Conservation (phyloP, 2,329 filamentous ascomycete species). For the Canariomyces notabilis region DNA sequence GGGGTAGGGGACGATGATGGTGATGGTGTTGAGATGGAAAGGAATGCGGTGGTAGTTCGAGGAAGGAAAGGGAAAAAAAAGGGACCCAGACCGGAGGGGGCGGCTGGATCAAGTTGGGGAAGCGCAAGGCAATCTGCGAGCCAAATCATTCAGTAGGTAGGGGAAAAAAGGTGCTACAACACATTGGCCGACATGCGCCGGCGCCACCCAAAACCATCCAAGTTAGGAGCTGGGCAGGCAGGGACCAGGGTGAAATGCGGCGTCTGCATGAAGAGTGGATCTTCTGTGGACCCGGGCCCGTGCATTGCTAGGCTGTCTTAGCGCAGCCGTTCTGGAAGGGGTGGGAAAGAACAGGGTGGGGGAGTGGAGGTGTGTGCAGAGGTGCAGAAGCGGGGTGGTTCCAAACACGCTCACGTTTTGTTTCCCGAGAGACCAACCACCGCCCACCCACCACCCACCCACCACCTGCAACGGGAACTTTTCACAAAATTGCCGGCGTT, state of each 20-base stretch:
- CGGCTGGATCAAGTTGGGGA: slow-evolving; percentile 17
- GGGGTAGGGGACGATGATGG: slow-evolving; percentile 2
- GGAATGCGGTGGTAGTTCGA: slow-evolving; percentile 5
- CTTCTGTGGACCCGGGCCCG: slow-evolving; percentile 12
- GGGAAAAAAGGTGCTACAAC: slow-evolving; percentile 22
- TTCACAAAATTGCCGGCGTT: slow-evolving; percentile 1
- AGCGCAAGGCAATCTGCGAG: slow-evolving; percentile 17
- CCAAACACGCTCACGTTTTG: slow-evolving; percentile 16
- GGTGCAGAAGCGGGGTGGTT: slow-evolving; percentile 7
- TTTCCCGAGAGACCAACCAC: slow-evolving; percentile 12
- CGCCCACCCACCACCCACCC: slow-evolving; percentile 4
- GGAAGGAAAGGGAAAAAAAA: slow-evolving; percentile 12
- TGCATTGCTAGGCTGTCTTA: slow-evolving; percentile 15
- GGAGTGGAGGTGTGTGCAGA: slow-evolving; percentile 13
- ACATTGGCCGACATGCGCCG: slow-evolving; percentile 15
- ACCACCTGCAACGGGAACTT: not conserved
- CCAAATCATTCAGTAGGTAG: slow-evolving; percentile 9
- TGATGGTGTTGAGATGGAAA: not conserved
- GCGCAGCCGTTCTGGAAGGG: slow-evolving; percentile 19
- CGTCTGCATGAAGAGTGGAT: slow-evolving; percentile 11
- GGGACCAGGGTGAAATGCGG: slow-evolving; percentile 15
- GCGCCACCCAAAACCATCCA: slow-evolving; percentile 14
- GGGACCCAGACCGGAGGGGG: slow-evolving; percentile 14
- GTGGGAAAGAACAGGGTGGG: slow-evolving; percentile 12
- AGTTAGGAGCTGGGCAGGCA: slow-evolving; percentile 14